These are phyloP conservation scores for Globisporangium carolinianum DNA, from an alignment of 352 stramenopile genomes.

Conservation along the genomic window DNA sequence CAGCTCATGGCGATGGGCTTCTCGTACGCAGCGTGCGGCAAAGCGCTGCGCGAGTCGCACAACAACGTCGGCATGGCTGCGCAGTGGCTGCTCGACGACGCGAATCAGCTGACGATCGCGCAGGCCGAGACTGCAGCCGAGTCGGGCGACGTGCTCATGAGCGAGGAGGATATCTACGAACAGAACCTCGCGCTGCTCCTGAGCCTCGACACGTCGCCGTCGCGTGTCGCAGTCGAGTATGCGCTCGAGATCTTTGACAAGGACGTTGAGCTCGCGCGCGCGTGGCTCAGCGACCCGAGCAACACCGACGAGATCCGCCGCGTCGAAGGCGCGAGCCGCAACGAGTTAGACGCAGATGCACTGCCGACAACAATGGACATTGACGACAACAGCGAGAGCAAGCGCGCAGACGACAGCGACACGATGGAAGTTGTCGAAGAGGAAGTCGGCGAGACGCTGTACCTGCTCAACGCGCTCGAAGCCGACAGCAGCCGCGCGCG, in stretches of 20 bases:
- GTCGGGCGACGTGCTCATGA: slow-evolving; percentile 43
- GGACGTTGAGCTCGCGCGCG: slow-evolving; percentile 53
- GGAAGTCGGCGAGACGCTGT: slow-evolving; percentile 63
- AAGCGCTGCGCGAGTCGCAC: slow-evolving; percentile 60
- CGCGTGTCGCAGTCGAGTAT: slow-evolving; percentile 52
- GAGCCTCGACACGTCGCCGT: slow-evolving; percentile 47
- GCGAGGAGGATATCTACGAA: slow-evolving; percentile 51
- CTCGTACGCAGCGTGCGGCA: slow-evolving; percentile 69
- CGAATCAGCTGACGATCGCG: slow-evolving; percentile 65
- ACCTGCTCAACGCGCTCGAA: slow-evolving; percentile 93
- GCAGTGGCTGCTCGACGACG: slow-evolving; percentile 78
- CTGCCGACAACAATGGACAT: slow-evolving; percentile 1
- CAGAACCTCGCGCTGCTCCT: slow-evolving; percentile 69
- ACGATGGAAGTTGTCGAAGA: slow-evolving; percentile 56
- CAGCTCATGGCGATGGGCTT: slow-evolving; percentile 88
- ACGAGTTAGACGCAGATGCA: slow-evolving; percentile 21
- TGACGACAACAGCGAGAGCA: slow-evolving; percentile 11
- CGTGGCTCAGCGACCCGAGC: slow-evolving; percentile 50
- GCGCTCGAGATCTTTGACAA: slow-evolving; percentile 58
- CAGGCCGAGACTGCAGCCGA: slow-evolving; percentile 48
- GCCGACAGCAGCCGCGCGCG: slow-evolving; percentile 34
- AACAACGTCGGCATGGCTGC: slow-evolving; percentile 69
- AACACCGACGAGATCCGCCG: slow-evolving; percentile 64
- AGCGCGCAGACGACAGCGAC: slow-evolving; percentile 39
- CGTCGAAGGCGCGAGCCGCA: slow-evolving; percentile 24